phyloP scores from a whole-genome alignment of 2,329 filamentous ascomycete species.

The Aspergillus oerlinghausenensis region DNA sequence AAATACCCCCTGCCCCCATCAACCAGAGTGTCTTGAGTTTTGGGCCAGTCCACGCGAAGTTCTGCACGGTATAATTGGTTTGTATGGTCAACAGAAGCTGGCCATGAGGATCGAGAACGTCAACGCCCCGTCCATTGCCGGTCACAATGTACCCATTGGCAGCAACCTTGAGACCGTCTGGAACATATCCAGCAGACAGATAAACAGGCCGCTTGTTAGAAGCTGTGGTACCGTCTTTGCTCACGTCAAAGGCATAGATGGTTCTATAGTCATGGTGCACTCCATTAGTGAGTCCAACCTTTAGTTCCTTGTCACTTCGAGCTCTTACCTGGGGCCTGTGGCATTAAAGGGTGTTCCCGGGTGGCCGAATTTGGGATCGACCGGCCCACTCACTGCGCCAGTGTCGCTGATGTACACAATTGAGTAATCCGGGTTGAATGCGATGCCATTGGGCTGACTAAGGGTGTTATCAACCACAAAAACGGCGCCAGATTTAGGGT shows the following conservation, averaged over 20 bases:
- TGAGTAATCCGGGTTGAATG: slow-evolving; percentile 41
- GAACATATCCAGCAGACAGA: slow-evolving; percentile 35
- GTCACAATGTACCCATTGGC: slow-evolving; percentile 40
- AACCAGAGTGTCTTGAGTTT: slow-evolving; percentile 39
- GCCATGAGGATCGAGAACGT: slow-evolving; percentile 37
- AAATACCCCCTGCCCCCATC: slow-evolving; percentile 37
- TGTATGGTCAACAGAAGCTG: slow-evolving; percentile 37
- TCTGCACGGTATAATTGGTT: slow-evolving; percentile 44
- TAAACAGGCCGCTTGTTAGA: slow-evolving; percentile 39
- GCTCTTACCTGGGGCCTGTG: slow-evolving; percentile 18
- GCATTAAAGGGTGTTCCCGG: slow-evolving; percentile 27
- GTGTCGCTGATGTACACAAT: slow-evolving; percentile 46
- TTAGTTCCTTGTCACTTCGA: not conserved
- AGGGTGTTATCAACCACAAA: slow-evolving; percentile 40
- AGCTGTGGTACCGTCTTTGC: slow-evolving; percentile 30
- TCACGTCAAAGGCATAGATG: slow-evolving; percentile 40
- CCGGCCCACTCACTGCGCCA: slow-evolving; percentile 20
- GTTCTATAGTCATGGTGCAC: slow-evolving; percentile 15
- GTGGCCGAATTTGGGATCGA: slow-evolving; percentile 18
- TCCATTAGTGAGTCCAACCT: not conserved
- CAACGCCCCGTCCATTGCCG: slow-evolving; percentile 37
- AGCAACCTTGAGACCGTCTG: slow-evolving; percentile 42
- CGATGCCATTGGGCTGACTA: slow-evolving; percentile 43
- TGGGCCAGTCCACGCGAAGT: slow-evolving; percentile 41
- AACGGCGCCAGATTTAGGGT: slow-evolving; percentile 37